Base-by-base conservation (phyloP, 257 asterid species). In the Penstemon newberryi region DNA sequence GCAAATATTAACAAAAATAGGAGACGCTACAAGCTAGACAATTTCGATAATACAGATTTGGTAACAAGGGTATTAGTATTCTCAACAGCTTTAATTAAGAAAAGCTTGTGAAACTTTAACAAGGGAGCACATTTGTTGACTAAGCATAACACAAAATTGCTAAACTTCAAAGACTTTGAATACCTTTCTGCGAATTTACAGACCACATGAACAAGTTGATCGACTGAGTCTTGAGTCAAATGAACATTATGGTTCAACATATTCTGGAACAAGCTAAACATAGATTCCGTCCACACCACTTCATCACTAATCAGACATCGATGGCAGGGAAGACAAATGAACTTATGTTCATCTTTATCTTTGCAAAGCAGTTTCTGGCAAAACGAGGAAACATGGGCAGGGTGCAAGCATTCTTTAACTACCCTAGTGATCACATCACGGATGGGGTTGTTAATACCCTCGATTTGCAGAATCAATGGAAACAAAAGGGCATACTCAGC, bases 361-460 rank as follows among this genome's bases (percentile, higher is more conserved):
- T 64, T 25, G 18, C 77, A 77, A 1, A 86, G 78, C 55, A 84
- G 72, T 46, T 87, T 89, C 60, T 84, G 91, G 76, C 85, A 85
- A 67, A 86, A 77, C 3, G 93, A 78, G 56, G 96, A 84, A 67
- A 85, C 86, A 54, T 87, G 93, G 63, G 84, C 88, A 6, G 88
- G 86, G 75, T 88, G 92, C 74, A 90, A 74, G 49, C 83, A 82
- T 68, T 90, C 89, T 75, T 70, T 85, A 51, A 89, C 78, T 63
- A 89, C 78, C 75, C 80, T 81, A 44, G 87, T 75, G 65, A 87
- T 72, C 60, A 81, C 83, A 59, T 91, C 95, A 19, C 92, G 78
- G 2, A 84, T 50, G 56, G 78, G 81, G 25, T 56, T 81, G 81
- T 87, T 89, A 51, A 89, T 69, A 47, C 97, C 97, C 8, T 78